Evolutionary conservation across 1,139 yeast species (phyloP), one percentile per base, ranked within the genome.

Genomic region (Kluyveromyces sp.): DNA sequence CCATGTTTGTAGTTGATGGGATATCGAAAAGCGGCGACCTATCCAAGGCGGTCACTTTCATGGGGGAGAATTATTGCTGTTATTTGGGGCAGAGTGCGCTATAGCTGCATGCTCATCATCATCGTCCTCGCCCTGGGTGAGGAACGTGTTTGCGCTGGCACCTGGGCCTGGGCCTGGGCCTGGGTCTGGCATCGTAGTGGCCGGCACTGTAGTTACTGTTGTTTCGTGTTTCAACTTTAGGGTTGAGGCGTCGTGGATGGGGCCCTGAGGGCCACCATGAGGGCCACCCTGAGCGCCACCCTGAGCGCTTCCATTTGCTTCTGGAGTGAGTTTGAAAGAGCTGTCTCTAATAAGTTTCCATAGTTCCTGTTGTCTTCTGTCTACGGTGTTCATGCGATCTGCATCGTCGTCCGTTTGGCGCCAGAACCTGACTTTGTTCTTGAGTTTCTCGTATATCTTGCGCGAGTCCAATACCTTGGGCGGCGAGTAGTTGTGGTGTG

Each of bases 61-160:
- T 42, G 4, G 48, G 49, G 8, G 56, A 52, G 43, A 42, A 36
- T 47, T 45, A 25, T 37, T 41, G n/a, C 37, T 43, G 30, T 48
- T 44, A 15, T 48, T 47, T 7, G 50, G 47, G 34, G 37, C 37
- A 21, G n/a, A n/a, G n/a, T n/a, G n/a, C n/a, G n/a, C n/a, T n/a
- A n/a, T n/a, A n/a, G n/a, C n/a, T 33, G 8, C 47, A 10, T 45
- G 45, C 10, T 29, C 43, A 33, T 52, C 51, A 4, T 53, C 55
- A 15, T 2, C 21, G 21, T 15, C 21, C 21, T 15, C 21, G 21
- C 21, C 21, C 21, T 15, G 21, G 3, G 58, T 53, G 21, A 56
- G 47, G 43, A 56, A 56, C 7, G 60, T 56, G 39, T 53, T 55
- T 7, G 55, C 53, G 42, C 58, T 56, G 36, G 48, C 56, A n/a